These are phyloP conservation scores for Phtheirospermum japonicum DNA, from an alignment of 257 asterid species.

Conservation along the genomic window DNA sequence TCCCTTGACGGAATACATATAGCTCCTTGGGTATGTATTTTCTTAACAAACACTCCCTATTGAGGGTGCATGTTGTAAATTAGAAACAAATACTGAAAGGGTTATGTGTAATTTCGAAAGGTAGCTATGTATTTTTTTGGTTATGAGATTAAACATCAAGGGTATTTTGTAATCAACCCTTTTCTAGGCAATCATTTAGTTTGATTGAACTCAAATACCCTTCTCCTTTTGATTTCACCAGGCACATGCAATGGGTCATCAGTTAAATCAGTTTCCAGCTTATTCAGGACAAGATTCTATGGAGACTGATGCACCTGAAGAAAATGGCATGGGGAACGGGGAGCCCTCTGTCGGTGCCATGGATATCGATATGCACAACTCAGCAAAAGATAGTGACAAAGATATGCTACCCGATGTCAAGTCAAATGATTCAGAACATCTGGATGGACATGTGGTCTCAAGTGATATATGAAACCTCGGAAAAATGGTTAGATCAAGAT, in stretches of 20 bases:
- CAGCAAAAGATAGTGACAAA: too few species aligned
- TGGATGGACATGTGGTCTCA: slow-evolving; percentile 26
- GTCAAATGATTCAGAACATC: slow-evolving; percentile 27
- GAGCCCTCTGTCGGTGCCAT: slow-evolving; percentile 27
- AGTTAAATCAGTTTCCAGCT: slow-evolving; percentile 37
- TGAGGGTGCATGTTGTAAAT: not conserved
- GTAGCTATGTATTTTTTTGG: too few species aligned
- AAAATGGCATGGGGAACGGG: slow-evolving; percentile 34
- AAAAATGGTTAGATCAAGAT: not conserved
- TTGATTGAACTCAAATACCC: not conserved
- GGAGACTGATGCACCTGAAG: slow-evolving; percentile 35
- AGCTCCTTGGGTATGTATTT: not conserved
- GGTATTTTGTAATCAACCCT: not conserved
- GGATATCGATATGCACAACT: slow-evolving; percentile 44
- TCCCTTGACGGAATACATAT: not conserved
- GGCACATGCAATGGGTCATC: slow-evolving; percentile 57
- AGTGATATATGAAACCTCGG: not conserved
- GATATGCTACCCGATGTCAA: slow-evolving; percentile 28
- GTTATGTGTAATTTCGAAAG: not conserved
- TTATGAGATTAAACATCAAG: too few species aligned
- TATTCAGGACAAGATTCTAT: slow-evolving; percentile 35
- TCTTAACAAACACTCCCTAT: not conserved
- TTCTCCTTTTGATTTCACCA: slow-evolving; percentile 28
- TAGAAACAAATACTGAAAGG: not conserved
- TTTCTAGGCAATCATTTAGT: not conserved